A percentile compares a stretch with the other conserved stretches of the same genome.
Conservation (phyloP, 306 rosid genomes). For the Adenanthera pavonina region DNA sequence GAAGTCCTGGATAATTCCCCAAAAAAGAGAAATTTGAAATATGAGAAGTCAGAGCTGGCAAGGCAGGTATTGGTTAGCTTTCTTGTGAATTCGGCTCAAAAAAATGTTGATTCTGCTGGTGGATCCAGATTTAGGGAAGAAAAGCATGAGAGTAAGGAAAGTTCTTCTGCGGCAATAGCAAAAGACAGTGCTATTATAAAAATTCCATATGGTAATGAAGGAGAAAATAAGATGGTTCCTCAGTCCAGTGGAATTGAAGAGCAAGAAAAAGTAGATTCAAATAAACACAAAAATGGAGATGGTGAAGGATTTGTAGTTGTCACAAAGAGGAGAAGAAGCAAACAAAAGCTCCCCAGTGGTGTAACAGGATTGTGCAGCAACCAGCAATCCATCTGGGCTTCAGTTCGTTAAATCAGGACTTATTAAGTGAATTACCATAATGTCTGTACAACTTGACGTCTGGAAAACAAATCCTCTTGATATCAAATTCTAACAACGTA, state of each 20-base stretch:
- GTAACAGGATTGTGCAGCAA: conserved; percentile 60
- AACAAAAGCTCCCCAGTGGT: conserved; percentile 61
- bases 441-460: conserved; percentile 30
- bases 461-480: not conserved
- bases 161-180: conserved; percentile 63
- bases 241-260: conserved; percentile 30
- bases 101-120: conserved; percentile 57
- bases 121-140: conserved; percentile 49
- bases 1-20: conserved; percentile 36
- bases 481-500: conserved; percentile 37
- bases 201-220: conserved; percentile 67
- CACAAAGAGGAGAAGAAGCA: conserved; percentile 57
- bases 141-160: conserved; percentile 41
- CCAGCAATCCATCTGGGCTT: conserved; percentile 70
- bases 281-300: conserved; percentile 47
- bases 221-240: conserved; percentile 43
- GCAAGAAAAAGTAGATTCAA: conserved; percentile 37
- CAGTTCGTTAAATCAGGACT: conserved; percentile 57
- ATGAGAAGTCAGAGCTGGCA: conserved; percentile 83
- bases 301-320: conserved; percentile 66
- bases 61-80: conserved; percentile 91
- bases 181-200: conserved; percentile 84
- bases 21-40: conserved; percentile 58
- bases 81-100: conserved; percentile 78
- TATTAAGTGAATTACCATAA: conserved; percentile 28